phyloP scores from a whole-genome alignment of 208 protist species.

The Phytomonas francai region DNA sequence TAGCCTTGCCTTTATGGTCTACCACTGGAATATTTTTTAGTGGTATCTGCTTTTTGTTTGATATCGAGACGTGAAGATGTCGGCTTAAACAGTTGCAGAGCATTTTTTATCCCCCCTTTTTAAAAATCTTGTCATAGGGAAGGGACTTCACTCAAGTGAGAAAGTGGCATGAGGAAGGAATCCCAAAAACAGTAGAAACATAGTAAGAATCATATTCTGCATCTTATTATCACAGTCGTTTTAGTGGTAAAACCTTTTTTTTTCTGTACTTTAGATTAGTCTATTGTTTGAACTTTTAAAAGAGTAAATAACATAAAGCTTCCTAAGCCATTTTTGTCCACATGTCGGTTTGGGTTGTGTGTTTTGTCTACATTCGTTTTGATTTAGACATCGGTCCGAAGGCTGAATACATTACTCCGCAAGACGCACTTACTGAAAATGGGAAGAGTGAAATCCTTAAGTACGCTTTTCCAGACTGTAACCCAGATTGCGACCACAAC shows the following conservation, averaged over 20 bases:
- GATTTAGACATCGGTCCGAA: conserved; percentile 78
- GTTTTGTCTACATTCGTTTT: conserved; percentile 80
- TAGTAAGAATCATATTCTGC: neutral
- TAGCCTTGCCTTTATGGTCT: too few species aligned
- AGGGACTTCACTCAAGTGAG: too few species aligned
- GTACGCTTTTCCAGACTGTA: conserved; percentile 80
- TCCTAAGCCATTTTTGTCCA: conserved; percentile 2
- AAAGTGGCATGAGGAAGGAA: too few species aligned
- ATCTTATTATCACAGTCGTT: neutral
- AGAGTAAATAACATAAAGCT: conserved; percentile 5
- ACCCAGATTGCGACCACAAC: conserved; percentile 72
- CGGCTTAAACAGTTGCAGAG: too few species aligned
- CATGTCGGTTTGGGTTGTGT: conserved; percentile 62
- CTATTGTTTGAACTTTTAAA: conserved; percentile 5
- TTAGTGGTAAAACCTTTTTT: conserved; percentile 10
- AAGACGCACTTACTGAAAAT: conserved; percentile 45
- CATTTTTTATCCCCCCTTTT: too few species aligned
- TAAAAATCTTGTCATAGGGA: too few species aligned
- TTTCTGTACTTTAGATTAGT: conserved; percentile 12
- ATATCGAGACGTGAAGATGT: too few species aligned
- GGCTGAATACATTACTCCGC: conserved; percentile 54
- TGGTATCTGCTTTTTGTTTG: too few species aligned
- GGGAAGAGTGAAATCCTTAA: conserved; percentile 38
- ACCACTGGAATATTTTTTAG: too few species aligned
- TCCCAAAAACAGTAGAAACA: too few species aligned